These are phyloP conservation scores for Solioccasus polychromus DNA, from an alignment of 768 basidiomycete genomes.

Conservation along the genomic window DNA sequence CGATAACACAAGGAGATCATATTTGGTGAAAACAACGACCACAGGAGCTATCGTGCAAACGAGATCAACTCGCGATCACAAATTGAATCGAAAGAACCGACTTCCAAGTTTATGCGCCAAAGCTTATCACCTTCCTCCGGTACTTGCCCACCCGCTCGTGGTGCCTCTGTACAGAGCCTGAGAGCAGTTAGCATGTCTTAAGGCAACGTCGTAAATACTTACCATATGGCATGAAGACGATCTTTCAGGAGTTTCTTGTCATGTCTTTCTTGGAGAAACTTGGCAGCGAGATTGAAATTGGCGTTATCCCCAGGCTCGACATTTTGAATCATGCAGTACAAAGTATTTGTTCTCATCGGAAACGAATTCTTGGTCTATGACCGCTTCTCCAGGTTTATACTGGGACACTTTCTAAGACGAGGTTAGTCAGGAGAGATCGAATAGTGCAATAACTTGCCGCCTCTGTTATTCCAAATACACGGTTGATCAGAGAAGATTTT, in stretches of 20 bases:
- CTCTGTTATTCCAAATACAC: too few relatives aligned
- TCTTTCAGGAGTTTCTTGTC: background rate
- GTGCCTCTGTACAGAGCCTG: conserved; percentile 9
- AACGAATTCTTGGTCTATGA: conserved; percentile 6
- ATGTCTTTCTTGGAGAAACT: conserved; percentile 2
- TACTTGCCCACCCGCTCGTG: conserved; percentile 5
- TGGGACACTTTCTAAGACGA: conserved; percentile 1
- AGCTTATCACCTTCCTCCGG: conserved; percentile 6
- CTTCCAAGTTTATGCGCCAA: conserved; percentile 2
- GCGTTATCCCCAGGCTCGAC: conserved; percentile 2
- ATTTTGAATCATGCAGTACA: conserved; percentile 5
- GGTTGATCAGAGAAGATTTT: too few relatives aligned
- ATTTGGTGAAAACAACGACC: conserved; percentile 8
- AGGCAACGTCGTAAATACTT: too few relatives aligned
- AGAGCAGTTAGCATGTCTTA: too few relatives aligned
- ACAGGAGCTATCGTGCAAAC: conserved; percentile 1
- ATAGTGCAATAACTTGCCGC: too few relatives aligned
- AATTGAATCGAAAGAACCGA: too few relatives aligned
- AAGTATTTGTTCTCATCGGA: conserved; percentile 5
- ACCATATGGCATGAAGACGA: conserved; percentile 5
- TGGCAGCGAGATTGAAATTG: background rate
- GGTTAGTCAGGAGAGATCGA: too few relatives aligned
- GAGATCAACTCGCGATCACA: too few relatives aligned
- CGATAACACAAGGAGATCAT: conserved; percentile 1
- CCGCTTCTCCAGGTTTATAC: conserved; percentile 1